Evolutionary conservation across 106 monocot species (phyloP), one percentile per base, ranked within the genome.

Genomic region (Amphibolis antarctica): DNA sequence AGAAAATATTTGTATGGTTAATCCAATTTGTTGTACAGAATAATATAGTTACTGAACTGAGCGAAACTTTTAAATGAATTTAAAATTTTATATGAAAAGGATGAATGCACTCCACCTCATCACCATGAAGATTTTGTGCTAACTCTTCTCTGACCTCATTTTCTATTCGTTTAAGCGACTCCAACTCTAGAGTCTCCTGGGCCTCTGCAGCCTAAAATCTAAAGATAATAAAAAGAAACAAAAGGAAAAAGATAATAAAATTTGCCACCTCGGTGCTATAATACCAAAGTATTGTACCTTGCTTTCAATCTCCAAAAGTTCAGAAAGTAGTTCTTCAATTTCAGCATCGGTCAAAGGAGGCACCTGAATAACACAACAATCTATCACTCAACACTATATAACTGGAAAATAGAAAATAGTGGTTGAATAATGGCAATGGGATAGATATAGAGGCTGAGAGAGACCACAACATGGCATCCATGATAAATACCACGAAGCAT

Each of bases 151-250:
- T 81, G 17, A 94, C 93, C 52, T 94, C 93, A 63, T 71, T 69
- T 84, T 94, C 86, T 15, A 94, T 81, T 68, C 66, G 71, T 15
- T 74, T 70, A 68, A 94, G 83, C 68, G 86, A 81, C 67, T 94
- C 93, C 63, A 71, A 76, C 71, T 94, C 93, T 65, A 94, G 86
- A 65, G 83, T 72, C 65, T 94, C 93, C 79, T 94, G 93, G 3
- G 93, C 93, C 66, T 94, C 89, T 77, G 93, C 83, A 63, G 93
- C 93, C 93, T 94, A 82, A 73, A 56, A 69, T 62, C 43, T 43
- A 49, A 61, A n/a, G n/a, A 74, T 63, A 49, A 78, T 53, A 59
- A 67, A 65, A 79, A n/a, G 56, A 65, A 61, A 55, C 29, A 46
- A 44, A 30, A 60, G 12, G 36, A 20, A 49, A 31, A 36, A 60